Conservation (phyloP, 2,329 filamentous ascomycete genomes). For the Coniochaeta sp. region DNA sequence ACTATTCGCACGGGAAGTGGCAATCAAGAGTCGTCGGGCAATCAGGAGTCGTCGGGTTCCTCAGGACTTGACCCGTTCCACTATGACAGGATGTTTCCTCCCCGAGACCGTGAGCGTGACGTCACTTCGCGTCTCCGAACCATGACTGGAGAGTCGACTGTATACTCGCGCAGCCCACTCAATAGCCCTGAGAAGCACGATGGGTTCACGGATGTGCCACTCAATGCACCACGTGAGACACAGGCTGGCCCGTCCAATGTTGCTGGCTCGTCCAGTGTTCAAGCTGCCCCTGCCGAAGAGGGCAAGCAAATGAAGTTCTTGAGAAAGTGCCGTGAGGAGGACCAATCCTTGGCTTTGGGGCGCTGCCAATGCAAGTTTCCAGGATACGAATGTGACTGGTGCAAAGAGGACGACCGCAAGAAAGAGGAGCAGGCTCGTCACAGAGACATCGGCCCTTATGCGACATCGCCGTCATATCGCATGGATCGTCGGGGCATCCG, state of each 20-base stretch:
- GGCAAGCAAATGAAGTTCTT: neutral
- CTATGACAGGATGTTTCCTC: neutral
- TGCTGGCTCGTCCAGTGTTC: neutral
- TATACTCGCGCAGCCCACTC: neutral
- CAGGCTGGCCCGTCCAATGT: neutral
- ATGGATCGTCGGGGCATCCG: neutral
- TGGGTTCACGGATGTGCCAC: neutral
- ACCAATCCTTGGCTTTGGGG: neutral
- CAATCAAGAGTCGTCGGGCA: neutral
- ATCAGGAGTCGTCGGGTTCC: neutral
- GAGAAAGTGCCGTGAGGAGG: neutral
- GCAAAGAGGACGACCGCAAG: neutral
- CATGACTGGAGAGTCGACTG: neutral
- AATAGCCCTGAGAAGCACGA: neutral
- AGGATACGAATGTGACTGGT: neutral
- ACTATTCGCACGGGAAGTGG: neutral
- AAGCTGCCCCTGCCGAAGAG: neutral
- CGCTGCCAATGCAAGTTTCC: neutral
- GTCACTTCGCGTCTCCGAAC: neutral
- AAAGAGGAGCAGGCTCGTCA: neutral
- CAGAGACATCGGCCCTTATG: neutral
- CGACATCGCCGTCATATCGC: neutral
- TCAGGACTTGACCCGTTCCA: neutral
- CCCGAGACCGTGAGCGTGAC: neutral
- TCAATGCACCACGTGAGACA: neutral